Base-by-base conservation (phyloP, 768 basidiomycete species). In the Chalciporus sphaerocephalus region DNA sequence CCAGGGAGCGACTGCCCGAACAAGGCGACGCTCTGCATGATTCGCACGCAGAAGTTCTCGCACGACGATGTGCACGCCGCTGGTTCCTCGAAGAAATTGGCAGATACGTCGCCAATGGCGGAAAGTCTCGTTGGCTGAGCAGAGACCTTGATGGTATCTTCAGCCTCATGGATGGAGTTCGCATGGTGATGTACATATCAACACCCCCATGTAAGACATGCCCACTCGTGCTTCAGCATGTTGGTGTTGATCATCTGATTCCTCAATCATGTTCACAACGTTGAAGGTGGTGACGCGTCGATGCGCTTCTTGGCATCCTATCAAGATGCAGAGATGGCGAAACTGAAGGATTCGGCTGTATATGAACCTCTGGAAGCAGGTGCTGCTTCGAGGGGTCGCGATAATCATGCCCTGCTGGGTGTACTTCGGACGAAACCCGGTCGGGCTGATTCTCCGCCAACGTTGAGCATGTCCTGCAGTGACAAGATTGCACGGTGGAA, bases 401-500 rank as follows among this genome's bases (percentile, higher is more conserved):
- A 88, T 55, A 82, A 88, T 42, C 97, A 95, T 62, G 55, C 78
- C 5, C 71, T 83, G 15, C 68, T 81, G 17, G 87, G 90, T 5
- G 83, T 86, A 8, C 67, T 97, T 36, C 87, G 94, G 24, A 96
- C 95, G 1, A 98, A 97, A 59, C 94, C 94, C 5, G 95, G 92
- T 2, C 81, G 94, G 42, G 87, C 90, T 0, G 94, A 98, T 59
- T 85, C 92, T 0, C 83, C 83, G 0, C 81, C 82, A 0, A 91
- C 94, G 1, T 61, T 78, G 0, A 90, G 79, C 57, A 89, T 96
- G 84, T 91, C 92, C 0, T 98, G 94, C 67, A 91, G 87, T 53
- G 94, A 98, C 62, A 98, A 98, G 66, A 85, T 98, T 33, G 91
- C 92, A 0, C 68, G 77, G 5, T 98, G 93, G 92, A 81, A 75